phyloP scores from a whole-genome alignment of 1,284 basidiomycete species.

The Malassezia dermatis region DNA sequence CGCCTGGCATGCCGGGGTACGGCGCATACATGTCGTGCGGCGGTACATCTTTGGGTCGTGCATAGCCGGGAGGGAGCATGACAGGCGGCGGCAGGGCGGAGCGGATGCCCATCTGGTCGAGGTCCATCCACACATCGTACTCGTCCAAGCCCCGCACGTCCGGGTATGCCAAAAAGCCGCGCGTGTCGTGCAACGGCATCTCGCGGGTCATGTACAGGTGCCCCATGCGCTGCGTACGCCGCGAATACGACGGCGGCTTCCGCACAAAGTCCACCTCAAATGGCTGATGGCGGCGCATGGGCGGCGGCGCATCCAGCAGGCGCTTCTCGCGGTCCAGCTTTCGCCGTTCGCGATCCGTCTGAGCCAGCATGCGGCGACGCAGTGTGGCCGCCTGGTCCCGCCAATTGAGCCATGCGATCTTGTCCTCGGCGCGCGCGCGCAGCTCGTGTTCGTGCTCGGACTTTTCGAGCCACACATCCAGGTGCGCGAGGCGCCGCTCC shows the following conservation, averaged over 20 bases:
- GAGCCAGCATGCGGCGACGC: conserved; percentile 70
- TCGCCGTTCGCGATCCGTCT: conserved; percentile 67
- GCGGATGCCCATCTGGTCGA: conserved; percentile 44
- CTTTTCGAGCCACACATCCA: conserved; percentile 52
- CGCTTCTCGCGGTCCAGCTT: conserved; percentile 69
- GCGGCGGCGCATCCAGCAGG: conserved; percentile 61
- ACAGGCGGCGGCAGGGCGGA: conserved; percentile 1
- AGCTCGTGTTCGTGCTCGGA: conserved; percentile 63
- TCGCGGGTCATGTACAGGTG: conserved; percentile 12
- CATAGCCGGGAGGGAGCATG: conserved; percentile 1
- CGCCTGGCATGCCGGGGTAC: background rate
- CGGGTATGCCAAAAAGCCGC: conserved; percentile 36
- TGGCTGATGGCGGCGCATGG: conserved; percentile 47
- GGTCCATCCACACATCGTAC: conserved; percentile 37
- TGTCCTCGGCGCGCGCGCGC: conserved; percentile 54
- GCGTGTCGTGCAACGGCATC: background rate
- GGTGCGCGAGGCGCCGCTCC: conserved; percentile 44
- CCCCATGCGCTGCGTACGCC: conserved; percentile 10
- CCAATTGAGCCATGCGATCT: conserved; percentile 60
- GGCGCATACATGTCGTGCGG: conserved; percentile 8
- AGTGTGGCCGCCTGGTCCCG: conserved; percentile 56
- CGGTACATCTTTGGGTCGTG: conserved; percentile 4
- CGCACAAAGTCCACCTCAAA: conserved; percentile 44
- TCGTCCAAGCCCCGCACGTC: conserved; percentile 40
- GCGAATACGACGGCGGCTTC: conserved; percentile 22